Evolutionary conservation across 495 filamentous ascomycete species (phyloP).

Genomic region (Penicillium paradoxum): DNA sequence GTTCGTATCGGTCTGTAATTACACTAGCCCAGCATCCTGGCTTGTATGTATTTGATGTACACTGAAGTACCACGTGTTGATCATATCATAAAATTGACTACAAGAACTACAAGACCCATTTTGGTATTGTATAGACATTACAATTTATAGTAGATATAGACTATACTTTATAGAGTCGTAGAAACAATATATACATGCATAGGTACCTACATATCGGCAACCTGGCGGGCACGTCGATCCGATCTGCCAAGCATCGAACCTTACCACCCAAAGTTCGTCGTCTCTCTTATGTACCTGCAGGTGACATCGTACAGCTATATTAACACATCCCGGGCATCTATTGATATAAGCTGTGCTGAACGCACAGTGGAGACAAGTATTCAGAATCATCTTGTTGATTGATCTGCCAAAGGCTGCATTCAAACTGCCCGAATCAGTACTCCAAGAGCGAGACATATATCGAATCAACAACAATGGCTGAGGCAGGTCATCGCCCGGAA

Average conservation of each 20-base stretch:
- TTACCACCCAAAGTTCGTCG: neutral
- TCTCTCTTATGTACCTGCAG: neutral
- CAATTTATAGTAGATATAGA: no score
- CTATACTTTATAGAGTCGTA: no score
- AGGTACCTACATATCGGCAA: no score
- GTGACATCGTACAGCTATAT: neutral
- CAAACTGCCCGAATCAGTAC: neutral
- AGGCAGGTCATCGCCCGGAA: constrained; percentile 10
- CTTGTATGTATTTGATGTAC: constrained; percentile 1
- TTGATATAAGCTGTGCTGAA: neutral
- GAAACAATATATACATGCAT: neutral
- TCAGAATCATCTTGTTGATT: neutral
- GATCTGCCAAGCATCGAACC: neutral
- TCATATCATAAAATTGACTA: neutral
- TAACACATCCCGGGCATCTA: neutral
- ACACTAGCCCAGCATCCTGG: neutral
- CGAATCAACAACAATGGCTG: constrained; percentile 4
- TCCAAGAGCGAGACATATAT: neutral
- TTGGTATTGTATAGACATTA: no score
- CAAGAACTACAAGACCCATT: no score
- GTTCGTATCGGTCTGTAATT: neutral
- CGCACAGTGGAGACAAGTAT: no score
- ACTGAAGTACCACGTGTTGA: neutral
- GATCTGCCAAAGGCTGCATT: neutral
- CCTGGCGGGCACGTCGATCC: neutral